A percentile compares a stretch with the other conserved stretches of the same genome.
Evolutionary conservation across 352 stramenopile species (phyloP).

Genomic region (Pythium phragmitis): DNA sequence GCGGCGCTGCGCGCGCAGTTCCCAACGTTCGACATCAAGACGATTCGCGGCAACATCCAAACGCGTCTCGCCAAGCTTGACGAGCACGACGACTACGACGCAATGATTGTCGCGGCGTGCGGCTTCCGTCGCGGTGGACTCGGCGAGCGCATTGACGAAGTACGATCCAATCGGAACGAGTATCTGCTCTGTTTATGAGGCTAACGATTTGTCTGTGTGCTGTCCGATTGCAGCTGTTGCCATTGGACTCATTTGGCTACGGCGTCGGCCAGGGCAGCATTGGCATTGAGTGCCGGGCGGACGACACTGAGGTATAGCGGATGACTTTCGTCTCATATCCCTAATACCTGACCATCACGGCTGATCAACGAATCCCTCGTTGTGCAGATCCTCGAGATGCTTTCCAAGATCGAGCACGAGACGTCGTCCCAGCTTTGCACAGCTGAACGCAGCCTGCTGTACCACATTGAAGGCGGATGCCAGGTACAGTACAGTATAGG

Average conservation of each 20-base stretch:
- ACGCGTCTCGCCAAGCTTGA: constrained; percentile 85
- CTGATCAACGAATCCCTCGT: background rate
- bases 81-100: constrained; percentile 79
- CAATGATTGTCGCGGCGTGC: constrained; percentile 84
- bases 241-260: constrained; percentile 72
- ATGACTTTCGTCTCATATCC: background rate
- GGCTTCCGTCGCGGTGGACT: constrained; percentile 77
- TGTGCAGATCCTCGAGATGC: constrained; percentile 70
- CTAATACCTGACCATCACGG: background rate
- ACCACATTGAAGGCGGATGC: constrained; percentile 81
- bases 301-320: constrained; percentile 52
- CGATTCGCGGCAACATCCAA: constrained; percentile 87
- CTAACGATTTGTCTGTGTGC: background rate
- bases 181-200: background rate
- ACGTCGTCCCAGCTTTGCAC: constrained; percentile 75
- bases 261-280: constrained; percentile 87
- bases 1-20: constrained; percentile 64
- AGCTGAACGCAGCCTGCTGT: constrained; percentile 81
- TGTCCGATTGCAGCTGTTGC: constrained; percentile 40
- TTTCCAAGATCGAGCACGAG: constrained; percentile 76
- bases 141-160: constrained; percentile 71
- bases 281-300: constrained; percentile 75
- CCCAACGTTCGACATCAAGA: constrained; percentile 81
- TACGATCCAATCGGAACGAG: constrained; percentile 6
- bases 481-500: constrained; percentile 39